Evolutionary conservation across 2,329 filamentous ascomycete genomes (phyloP), one percentile per base, ranked within the genome.

Genomic region (Penicillium occitanis): DNA sequence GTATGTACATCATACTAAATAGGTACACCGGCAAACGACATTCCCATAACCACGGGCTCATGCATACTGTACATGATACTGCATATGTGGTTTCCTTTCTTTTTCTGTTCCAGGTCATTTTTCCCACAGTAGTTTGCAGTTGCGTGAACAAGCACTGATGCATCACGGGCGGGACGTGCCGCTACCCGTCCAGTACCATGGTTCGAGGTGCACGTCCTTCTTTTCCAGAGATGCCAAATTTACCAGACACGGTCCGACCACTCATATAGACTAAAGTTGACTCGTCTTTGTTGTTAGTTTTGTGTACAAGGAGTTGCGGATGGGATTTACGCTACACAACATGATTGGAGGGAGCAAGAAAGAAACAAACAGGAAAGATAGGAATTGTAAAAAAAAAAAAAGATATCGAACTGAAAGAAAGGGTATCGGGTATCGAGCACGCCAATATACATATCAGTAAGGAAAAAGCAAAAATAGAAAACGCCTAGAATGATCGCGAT

Each of bases 351-450:
- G n/a, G n/a, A 40, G 17, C 10, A 33, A 33, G 7, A 46, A 22
- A 30, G 11, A 30, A 51, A 28, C 11, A 40, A 40, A 17, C 13
- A 35, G 2, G 11, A 37, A 35, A 37, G 11, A 37, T 37, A 28
- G 5, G 3, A 14, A 22, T 14, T 17, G n/a, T 40, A 8, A 25
- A 50, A 22, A 57, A 6, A 25, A 35, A 11, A 19, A 19, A 19
- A 19, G n/a, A 2, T 35, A 17, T 37, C 5, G 5, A 22, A 17
- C 17, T 14, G 19, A 33, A 37, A 19, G 30, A 19, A 55, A 17
- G 53, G 53, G 53, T 57, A 57, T 57, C n/a, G 53, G 53, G 53
- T 57, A 57, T 57, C n/a, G 30, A 57, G 19, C 53, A 37, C 33
- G 53, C 53, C 53, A 57, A 40, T 40, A 19, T 57, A 57, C 33